Conservation (phyloP, 176 grass and related monocot genomes). For the Elymus sibiricus region DNA sequence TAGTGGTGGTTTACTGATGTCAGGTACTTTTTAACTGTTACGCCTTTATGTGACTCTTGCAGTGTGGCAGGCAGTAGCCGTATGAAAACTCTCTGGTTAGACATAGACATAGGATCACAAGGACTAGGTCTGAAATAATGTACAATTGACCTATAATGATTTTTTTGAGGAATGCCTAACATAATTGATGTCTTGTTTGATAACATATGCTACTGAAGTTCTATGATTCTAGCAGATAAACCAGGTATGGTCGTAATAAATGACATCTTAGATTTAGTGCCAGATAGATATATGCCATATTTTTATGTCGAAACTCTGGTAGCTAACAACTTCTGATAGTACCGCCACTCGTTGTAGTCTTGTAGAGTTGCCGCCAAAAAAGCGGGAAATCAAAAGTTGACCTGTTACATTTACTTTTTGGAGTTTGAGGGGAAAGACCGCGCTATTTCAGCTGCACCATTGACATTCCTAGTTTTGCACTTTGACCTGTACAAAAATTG, state of each 20-base stretch:
- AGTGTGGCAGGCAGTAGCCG: background rate
- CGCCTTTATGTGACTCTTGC: background rate
- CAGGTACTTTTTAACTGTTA: background rate
- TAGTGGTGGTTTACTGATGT: background rate
- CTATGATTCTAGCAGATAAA: background rate
- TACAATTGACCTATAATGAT: background rate
- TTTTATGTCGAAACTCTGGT: background rate
- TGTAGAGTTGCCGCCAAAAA: background rate
- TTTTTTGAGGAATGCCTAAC: background rate
- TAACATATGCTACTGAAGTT: background rate
- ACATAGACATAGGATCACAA: slow-evolving; percentile 18
- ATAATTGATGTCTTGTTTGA: background rate
- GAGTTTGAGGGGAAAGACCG: background rate
- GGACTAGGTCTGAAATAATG: background rate
- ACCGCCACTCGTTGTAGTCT: background rate
- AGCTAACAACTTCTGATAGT: background rate
- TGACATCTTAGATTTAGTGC: background rate
- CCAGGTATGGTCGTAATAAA: background rate
- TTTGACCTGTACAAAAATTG: background rate
- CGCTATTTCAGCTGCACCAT: background rate
- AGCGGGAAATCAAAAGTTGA: background rate
- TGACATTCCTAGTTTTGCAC: background rate
- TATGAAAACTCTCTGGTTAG: slow-evolving; percentile 20
- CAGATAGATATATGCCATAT: background rate
- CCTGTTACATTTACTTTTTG: background rate